Percentiles rank a stretch among this genome's conserved stretches.
phyloP scores from a whole-genome alignment of 108 stramenopile genomes.

The Nitzschia inconspicua region DNA sequence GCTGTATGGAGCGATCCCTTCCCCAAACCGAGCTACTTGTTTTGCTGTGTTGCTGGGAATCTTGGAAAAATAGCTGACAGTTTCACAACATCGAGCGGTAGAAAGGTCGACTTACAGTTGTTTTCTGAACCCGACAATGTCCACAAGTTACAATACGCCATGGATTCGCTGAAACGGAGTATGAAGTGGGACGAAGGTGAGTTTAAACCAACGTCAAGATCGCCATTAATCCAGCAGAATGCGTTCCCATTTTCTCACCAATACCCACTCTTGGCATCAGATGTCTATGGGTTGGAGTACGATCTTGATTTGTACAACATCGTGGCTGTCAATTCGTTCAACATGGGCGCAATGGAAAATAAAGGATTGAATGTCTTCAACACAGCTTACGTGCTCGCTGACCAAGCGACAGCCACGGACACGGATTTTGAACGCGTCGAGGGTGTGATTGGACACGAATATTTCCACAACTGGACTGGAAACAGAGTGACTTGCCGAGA shows the following conservation, averaged over 20 bases:
- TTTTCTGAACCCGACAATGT: constrained; percentile 85
- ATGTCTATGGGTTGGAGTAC: constrained; percentile 77
- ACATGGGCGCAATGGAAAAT: constrained; percentile 98
- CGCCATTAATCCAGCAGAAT: no score
- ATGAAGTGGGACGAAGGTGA: constrained; percentile 97
- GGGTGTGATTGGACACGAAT: constrained; percentile 94
- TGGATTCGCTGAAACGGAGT: constrained; percentile 79
- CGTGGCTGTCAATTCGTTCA: constrained; percentile 90
- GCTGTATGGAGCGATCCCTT: constrained; percentile 94
- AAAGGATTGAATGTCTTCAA: constrained; percentile 95
- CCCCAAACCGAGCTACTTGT: constrained; percentile 94
- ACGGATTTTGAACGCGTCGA: constrained; percentile 89
- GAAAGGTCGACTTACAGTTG: constrained; percentile 76
- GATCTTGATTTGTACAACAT: constrained; percentile 95
- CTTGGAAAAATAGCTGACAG: constrained; percentile 74
- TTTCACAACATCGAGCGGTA: constrained; percentile 73
- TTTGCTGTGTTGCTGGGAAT: constrained; percentile 92
- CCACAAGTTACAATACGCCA: constrained; percentile 82
- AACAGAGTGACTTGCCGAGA: constrained; percentile 98
- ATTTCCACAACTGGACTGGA: constrained; percentile 92
- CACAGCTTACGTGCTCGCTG: constrained; percentile 93
- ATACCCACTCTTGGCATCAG: no score
- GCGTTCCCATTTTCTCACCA: no score
- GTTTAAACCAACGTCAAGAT: no score
- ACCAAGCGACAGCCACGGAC: constrained; percentile 89